Evolutionary conservation across 257 asterid species (phyloP).

Genomic region (Eucommia ulmoides): DNA sequence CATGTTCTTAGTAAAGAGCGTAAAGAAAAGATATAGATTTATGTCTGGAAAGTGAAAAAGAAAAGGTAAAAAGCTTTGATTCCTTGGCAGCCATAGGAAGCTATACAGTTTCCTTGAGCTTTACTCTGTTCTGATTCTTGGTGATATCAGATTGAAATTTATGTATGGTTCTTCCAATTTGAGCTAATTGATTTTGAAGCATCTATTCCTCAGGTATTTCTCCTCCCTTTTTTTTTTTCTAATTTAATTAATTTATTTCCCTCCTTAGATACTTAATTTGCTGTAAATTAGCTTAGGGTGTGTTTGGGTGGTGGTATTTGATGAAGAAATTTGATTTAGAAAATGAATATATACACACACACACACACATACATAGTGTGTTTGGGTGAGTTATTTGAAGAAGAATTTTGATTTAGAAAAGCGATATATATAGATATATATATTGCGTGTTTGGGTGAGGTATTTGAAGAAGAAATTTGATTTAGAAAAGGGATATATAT

Average conservation of each 20-base stretch:
- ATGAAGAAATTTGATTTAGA: too few relatives aligned
- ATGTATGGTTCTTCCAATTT: slow-evolving; percentile 29
- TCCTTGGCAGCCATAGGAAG: slow-evolving; percentile 32
- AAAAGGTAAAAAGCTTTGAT: slow-evolving; percentile 19
- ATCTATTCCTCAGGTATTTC: background rate
- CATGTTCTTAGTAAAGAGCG: background rate
- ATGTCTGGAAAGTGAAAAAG: slow-evolving; percentile 13
- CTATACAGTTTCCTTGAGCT: slow-evolving; percentile 24
- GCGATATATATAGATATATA: too few relatives aligned
- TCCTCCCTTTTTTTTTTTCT: background rate
- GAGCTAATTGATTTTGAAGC: slow-evolving; percentile 11
- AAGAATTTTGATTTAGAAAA: too few relatives aligned
- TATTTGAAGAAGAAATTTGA: too few relatives aligned
- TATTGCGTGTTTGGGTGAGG: too few relatives aligned
- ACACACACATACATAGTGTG: too few relatives aligned
- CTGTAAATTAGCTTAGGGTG: too few relatives aligned
- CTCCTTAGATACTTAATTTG: too few relatives aligned
- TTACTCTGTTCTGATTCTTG: slow-evolving; percentile 18
- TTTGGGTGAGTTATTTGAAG: too few relatives aligned
- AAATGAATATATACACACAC: too few relatives aligned
- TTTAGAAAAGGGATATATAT: too few relatives aligned
- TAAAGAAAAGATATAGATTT: slow-evolving; percentile 9
- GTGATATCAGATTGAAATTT: slow-evolving; percentile 12
- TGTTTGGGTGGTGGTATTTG: too few relatives aligned
- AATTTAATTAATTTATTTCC: background rate